phyloP scores from a whole-genome alignment of 73 alveolate genomes.

The Paraurostyla sp. region DNA sequence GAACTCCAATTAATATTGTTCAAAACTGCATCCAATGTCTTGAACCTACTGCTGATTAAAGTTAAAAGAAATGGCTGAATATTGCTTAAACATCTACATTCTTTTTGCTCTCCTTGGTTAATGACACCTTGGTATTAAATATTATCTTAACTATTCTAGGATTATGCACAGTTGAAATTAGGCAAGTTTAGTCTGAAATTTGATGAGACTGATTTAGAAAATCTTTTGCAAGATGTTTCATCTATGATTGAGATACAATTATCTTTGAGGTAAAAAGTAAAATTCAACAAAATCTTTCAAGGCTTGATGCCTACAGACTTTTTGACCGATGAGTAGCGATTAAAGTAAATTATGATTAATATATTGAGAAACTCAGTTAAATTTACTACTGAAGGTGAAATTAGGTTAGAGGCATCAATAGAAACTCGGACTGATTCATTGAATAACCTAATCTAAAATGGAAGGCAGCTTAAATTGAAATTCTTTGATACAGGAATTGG shows the following conservation, averaged over 20 bases:
- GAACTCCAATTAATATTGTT: conserved; percentile 66
- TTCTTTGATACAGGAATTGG: conserved; percentile 55
- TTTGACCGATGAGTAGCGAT: conserved; percentile 37
- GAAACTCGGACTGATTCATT: neutral
- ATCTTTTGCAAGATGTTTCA: neutral
- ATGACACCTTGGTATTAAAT: conserved; percentile 8
- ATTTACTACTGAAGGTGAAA: conserved; percentile 37
- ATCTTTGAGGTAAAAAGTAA: neutral
- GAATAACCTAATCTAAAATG: neutral
- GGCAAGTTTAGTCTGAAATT: neutral
- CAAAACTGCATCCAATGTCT: conserved; percentile 10
- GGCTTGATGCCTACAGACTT: neutral
- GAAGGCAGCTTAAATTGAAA: neutral
- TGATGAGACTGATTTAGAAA: neutral
- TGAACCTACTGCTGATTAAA: neutral
- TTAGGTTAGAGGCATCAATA: neutral
- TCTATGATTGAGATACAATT: neutral
- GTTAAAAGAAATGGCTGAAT: neutral
- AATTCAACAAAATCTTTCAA: neutral
- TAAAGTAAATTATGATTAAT: conserved; percentile 34
- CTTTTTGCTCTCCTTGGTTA: neutral
- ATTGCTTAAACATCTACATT: neutral
- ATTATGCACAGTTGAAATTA: neutral
- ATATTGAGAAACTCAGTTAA: conserved; percentile 50
- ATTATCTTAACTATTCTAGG: no score